Conservation (phyloP, 1,284 basidiomycete genomes). For the Trichosporon sp. region DNA sequence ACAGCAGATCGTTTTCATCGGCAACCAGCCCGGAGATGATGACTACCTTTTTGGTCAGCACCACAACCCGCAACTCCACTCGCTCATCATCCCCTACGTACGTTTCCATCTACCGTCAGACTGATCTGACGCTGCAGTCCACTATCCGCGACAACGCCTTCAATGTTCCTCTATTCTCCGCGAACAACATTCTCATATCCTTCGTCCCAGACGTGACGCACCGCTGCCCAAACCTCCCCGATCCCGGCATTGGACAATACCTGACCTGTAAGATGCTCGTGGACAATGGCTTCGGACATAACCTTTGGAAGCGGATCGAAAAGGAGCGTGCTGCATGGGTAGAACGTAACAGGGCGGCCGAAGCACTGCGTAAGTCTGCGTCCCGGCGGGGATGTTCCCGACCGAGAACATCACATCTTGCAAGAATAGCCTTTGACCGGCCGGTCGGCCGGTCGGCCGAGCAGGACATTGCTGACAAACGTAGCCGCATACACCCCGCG, state of each 20-base stretch:
- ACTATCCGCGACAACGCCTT: conserved; percentile 24
- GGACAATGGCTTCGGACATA: conserved; percentile 38
- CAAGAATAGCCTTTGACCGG: not conserved
- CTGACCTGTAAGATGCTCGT: conserved; percentile 33
- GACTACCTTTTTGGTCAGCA: conserved; percentile 9
- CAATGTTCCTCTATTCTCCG: conserved; percentile 38
- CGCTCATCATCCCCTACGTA: conserved; percentile 37
- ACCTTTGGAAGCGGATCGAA: conserved; percentile 42
- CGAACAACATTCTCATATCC: conserved; percentile 34
- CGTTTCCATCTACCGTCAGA: not conserved
- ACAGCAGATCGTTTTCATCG: conserved; percentile 28
- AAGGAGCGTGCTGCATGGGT: conserved; percentile 29
- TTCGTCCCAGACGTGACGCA: conserved; percentile 31
- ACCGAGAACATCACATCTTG: not conserved
- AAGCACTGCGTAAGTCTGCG: conserved; percentile 35
- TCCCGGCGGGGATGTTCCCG: not conserved
- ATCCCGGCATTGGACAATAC: conserved; percentile 29
- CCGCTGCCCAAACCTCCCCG: conserved; percentile 21
- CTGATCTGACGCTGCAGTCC: conserved; percentile 7
- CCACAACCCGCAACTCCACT: conserved; percentile 23
- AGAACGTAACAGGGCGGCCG: conserved; percentile 23
- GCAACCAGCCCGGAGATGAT: not conserved
- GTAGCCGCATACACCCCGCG: not conserved
- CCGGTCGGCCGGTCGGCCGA: no score
- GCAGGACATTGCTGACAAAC: not conserved